Conservation (phyloP, 768 basidiomycete genomes). For the Boletus rubroflammeus region DNA sequence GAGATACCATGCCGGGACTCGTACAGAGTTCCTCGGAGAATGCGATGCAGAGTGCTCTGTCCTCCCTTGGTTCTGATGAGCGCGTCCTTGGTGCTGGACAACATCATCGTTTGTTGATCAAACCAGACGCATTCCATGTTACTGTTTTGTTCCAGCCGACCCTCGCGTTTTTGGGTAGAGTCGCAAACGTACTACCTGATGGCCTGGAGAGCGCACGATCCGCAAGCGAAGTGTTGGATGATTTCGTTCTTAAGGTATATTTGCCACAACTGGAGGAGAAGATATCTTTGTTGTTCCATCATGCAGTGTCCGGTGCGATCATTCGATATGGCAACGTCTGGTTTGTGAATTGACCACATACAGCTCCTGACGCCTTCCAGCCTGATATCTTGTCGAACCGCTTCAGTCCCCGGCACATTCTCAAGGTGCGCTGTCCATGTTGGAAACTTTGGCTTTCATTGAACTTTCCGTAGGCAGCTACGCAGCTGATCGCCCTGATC, state of each 20-base stretch:
- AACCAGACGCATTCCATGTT: slow-evolving; percentile 92
- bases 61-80: slow-evolving; percentile 66
- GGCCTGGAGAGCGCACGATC: slow-evolving; percentile 63
- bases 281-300: slow-evolving; percentile 81
- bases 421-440: slow-evolving; percentile 52
- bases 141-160: slow-evolving; percentile 94
- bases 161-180: slow-evolving; percentile 73
- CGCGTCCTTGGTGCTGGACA: slow-evolving; percentile 68
- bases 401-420: slow-evolving; percentile 68
- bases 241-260: slow-evolving; percentile 91
- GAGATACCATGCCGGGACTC: slow-evolving; percentile 91
- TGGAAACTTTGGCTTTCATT: background rate
- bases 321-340: background rate
- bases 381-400: slow-evolving; percentile 66
- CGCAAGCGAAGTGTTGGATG: slow-evolving; percentile 75
- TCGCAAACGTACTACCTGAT: slow-evolving; percentile 68
- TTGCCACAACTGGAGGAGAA: slow-evolving; percentile 95
- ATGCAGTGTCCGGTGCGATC: slow-evolving; percentile 67
- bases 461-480: slow-evolving; percentile 59
- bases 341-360: slow-evolving; percentile 1
- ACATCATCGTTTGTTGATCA: slow-evolving; percentile 81
- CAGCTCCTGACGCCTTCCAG: slow-evolving; percentile 85
- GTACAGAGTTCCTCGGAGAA: slow-evolving; percentile 69
- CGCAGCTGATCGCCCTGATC: slow-evolving; percentile 82
- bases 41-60: slow-evolving; percentile 54